These are phyloP conservation scores for Clarireedia homoeocarpa DNA, from an alignment of 2,329 filamentous ascomycete genomes.

Conservation along the genomic window DNA sequence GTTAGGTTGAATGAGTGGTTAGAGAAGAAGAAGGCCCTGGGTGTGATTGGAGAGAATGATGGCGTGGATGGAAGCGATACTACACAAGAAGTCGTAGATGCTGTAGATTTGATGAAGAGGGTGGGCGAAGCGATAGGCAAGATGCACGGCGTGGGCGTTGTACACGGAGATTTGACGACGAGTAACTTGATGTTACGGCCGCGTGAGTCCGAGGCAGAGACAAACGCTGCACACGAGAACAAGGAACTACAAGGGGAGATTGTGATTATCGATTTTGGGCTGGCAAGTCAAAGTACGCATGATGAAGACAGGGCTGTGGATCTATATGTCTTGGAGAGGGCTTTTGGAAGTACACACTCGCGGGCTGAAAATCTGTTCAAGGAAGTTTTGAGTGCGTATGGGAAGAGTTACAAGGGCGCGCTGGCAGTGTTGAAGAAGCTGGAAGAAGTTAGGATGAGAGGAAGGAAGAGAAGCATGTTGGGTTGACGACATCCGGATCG, in stretches of 20 bases:
- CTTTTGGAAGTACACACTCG: conserved; percentile 92
- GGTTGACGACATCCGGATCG: conserved; percentile 44
- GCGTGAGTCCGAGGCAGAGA: conserved; percentile 9
- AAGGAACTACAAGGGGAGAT: conserved; percentile 60
- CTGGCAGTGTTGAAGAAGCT: conserved; percentile 68
- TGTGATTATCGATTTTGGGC: conserved; percentile 88
- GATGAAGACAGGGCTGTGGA: conserved; percentile 96
- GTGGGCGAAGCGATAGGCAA: conserved; percentile 65
- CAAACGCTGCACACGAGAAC: conserved; percentile 17
- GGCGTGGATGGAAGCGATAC: conserved; percentile 32
- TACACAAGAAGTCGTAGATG: conserved; percentile 37
- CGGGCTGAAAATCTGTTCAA: conserved; percentile 69
- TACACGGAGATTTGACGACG: conserved; percentile 94
- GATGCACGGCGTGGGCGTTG: conserved; percentile 76
- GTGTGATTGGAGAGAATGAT: conserved; percentile 24
- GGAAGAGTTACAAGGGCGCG: conserved; percentile 65
- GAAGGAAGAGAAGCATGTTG: conserved; percentile 94
- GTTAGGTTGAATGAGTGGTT: conserved; percentile 64
- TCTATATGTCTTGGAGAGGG: conserved; percentile 88
- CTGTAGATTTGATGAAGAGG: conserved; percentile 57
- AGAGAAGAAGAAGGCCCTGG: conserved; percentile 30
- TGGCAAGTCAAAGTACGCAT: conserved; percentile 70
- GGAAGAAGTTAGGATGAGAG: conserved; percentile 88
- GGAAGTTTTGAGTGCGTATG: conserved; percentile 69
- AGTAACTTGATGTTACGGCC: conserved; percentile 83